Percentiles rank a stretch among this genome's conserved stretches.
These are phyloP conservation scores for Fusarium chaquense DNA, from an alignment of 2,329 filamentous ascomycete species.

Conservation along the genomic window DNA sequence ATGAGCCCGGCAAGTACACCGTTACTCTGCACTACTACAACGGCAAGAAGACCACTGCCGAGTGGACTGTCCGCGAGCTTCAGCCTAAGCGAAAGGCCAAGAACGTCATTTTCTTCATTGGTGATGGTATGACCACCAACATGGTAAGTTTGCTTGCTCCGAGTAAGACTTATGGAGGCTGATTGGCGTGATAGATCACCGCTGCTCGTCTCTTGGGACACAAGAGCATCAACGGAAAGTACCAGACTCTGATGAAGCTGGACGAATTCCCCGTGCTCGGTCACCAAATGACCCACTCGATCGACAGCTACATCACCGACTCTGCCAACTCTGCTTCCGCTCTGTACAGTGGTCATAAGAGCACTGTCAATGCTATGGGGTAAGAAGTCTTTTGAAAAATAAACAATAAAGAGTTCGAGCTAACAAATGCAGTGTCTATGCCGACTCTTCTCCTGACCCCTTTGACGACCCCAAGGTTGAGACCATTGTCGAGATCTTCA, in stretches of 20 bases:
- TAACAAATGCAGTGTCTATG: conserved; percentile 68
- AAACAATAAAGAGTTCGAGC: not conserved
- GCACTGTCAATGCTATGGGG: conserved; percentile 83
- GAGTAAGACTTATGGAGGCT: conserved; percentile 2
- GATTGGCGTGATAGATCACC: conserved; percentile 63
- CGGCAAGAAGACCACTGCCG: conserved; percentile 76
- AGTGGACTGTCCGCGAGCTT: conserved; percentile 81
- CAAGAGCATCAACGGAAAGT: conserved; percentile 86
- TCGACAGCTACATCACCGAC: conserved; percentile 88
- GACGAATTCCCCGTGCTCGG: conserved; percentile 88
- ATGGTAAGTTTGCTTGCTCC: conserved; percentile 59
- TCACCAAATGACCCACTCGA: conserved; percentile 89
- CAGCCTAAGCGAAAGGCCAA: conserved; percentile 79
- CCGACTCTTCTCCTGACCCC: conserved; percentile 76
- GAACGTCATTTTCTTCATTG: conserved; percentile 88
- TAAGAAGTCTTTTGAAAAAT: conserved; percentile 43
- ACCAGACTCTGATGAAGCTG: conserved; percentile 79
- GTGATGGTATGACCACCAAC: conserved; percentile 79
- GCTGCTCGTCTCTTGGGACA: conserved; percentile 85
- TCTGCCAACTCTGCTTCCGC: conserved; percentile 87
- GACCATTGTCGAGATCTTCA: conserved; percentile 82
- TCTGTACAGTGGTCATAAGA: conserved; percentile 86
- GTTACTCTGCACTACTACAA: conserved; percentile 82
- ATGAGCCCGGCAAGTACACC: conserved; percentile 83
- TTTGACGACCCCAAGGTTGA: conserved; percentile 91